These are phyloP conservation scores for Pleurotus sapidus DNA, from an alignment of 768 basidiomycete genomes.

Conservation along the genomic window DNA sequence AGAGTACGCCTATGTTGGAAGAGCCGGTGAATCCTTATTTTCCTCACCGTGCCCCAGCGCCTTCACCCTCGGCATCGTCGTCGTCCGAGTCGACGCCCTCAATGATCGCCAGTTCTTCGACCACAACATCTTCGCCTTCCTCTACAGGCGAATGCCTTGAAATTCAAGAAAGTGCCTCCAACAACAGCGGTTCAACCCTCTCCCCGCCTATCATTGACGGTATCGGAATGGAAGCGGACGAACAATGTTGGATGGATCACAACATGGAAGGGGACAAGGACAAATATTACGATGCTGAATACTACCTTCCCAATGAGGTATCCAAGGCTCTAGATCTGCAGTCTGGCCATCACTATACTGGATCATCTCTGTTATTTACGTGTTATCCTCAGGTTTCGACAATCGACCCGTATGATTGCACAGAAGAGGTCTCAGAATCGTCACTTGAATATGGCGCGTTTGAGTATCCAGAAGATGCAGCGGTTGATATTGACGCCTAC, in stretches of 20 bases:
- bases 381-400: neutral
- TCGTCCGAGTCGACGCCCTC: constrained; percentile 14
- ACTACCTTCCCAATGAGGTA: constrained; percentile 7
- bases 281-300: constrained; percentile 5
- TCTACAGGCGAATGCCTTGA: neutral
- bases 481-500: constrained; percentile 13
- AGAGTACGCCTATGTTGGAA: neutral
- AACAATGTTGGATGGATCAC: neutral
- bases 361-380: constrained; percentile 3
- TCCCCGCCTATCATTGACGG: neutral
- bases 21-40: constrained; percentile 16
- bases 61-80: constrained; percentile 16
- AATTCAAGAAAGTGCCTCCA: neutral
- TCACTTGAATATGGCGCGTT: neutral
- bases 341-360: neutral
- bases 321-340: constrained; percentile 3
- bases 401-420: too few relatives aligned
- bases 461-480: neutral
- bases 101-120: neutral
- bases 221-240: neutral
- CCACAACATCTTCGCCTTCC: neutral
- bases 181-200: neutral
- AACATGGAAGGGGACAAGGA: neutral
- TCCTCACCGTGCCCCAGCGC: constrained; percentile 22
- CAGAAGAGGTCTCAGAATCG: too few relatives aligned